Conservation (phyloP, 2,329 filamentous ascomycete species). For the Epicoccum sorghinum region DNA sequence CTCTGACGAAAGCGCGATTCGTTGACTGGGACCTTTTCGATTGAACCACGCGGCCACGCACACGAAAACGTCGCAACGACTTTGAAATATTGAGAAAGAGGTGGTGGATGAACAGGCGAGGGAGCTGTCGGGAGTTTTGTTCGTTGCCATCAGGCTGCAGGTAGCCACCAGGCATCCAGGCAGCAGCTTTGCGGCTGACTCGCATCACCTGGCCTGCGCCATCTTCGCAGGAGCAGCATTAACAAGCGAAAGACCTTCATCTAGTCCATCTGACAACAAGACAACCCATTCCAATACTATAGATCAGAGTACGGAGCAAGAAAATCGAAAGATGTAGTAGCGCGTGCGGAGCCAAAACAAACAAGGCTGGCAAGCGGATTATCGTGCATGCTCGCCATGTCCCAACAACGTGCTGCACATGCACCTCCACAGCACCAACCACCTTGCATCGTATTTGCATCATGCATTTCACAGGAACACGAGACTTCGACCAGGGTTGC, state of each 20-base stretch:
- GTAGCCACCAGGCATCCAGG: not conserved
- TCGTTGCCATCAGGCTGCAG: not conserved
- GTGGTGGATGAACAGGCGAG: too few species aligned
- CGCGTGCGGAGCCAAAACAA: not conserved
- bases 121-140: too few species aligned
- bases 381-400: slow-evolving; percentile 4
- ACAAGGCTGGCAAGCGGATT: not conserved
- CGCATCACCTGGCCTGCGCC: not conserved
- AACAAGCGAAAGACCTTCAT: not conserved
- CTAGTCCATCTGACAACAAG: too few species aligned
- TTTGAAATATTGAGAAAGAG: too few species aligned
- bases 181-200: not conserved
- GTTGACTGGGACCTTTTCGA: too few species aligned
- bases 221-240: not conserved
- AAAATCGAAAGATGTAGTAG: not conserved
- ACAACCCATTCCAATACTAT: not conserved
- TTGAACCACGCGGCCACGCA: not conserved
- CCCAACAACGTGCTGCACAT: slow-evolving; percentile 10
- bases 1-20: not conserved
- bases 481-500: not conserved
- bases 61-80: too few species aligned
- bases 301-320: not conserved
- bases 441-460: not conserved
- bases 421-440: slow-evolving; percentile 1
- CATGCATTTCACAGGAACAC: not conserved